Percentiles rank a stretch among this genome's conserved stretches.
Evolutionary conservation across 805 yeast genomes (phyloP).

Genomic region (Teunomyces kruisii): DNA sequence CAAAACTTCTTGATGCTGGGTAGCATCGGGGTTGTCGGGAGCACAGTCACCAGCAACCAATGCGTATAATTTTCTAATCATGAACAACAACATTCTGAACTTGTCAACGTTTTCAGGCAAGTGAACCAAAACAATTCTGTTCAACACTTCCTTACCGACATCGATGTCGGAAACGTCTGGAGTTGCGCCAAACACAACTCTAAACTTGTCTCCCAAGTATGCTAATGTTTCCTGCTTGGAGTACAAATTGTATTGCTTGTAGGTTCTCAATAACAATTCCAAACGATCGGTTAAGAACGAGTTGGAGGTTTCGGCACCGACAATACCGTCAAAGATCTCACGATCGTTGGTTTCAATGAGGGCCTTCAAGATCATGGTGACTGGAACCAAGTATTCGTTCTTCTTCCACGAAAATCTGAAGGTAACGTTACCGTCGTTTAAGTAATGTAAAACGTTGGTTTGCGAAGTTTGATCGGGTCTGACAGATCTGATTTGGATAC

Average conservation of each 20-base stretch:
- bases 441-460: constrained; percentile 94
- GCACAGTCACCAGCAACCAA: constrained; percentile 95
- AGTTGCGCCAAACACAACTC: constrained; percentile 87
- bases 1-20: constrained; percentile 96
- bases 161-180: constrained; percentile 86
- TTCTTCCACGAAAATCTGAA: constrained; percentile 97
- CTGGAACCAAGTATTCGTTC: constrained; percentile 93
- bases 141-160: constrained; percentile 82
- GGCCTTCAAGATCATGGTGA: constrained; percentile 87
- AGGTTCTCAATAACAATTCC: constrained; percentile 86
- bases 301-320: constrained; percentile 82
- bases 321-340: constrained; percentile 94
- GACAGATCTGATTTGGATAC: constrained; percentile 91
- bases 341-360: constrained; percentile 87
- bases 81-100: constrained; percentile 82
- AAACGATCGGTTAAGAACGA: constrained; percentile 97
- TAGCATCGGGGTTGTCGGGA: constrained; percentile 98
- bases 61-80: constrained; percentile 93
- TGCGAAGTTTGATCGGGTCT: constrained; percentile 98
- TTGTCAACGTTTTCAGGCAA: constrained; percentile 73
- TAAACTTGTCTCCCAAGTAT: constrained; percentile 91
- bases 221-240: constrained; percentile 89
- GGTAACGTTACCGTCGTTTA: constrained; percentile 93
- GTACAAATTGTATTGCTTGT: constrained; percentile 74
- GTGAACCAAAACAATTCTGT: constrained; percentile 87